phyloP scores from a whole-genome alignment of 257 asterid species.

The Ophiorrhiza pumila region DNA sequence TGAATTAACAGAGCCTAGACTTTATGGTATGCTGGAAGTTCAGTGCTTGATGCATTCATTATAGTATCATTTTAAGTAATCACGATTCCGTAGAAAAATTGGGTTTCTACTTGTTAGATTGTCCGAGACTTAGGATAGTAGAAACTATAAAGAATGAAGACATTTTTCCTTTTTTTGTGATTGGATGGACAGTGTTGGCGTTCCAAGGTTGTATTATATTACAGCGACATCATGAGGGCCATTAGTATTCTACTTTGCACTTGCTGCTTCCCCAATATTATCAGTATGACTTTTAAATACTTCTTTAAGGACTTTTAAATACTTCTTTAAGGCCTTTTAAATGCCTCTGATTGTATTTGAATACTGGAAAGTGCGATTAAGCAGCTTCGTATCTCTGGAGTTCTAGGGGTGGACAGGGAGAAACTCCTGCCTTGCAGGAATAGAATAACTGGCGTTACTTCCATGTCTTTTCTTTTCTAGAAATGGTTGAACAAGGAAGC shows the following conservation, averaged over 20 bases:
- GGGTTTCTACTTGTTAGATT: background rate
- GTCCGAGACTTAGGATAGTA: background rate
- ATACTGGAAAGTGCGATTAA: background rate
- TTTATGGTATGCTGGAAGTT: background rate
- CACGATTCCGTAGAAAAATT: background rate
- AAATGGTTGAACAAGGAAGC: background rate
- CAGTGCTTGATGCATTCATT: background rate
- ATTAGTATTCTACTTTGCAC: background rate
- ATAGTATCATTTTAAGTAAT: background rate
- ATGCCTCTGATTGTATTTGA: background rate
- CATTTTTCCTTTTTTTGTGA: background rate
- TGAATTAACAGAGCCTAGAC: background rate
- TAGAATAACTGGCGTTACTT: background rate
- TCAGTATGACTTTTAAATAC: background rate
- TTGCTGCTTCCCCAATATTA: background rate
- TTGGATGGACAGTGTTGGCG: background rate
- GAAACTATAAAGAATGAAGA: background rate
- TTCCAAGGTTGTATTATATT: background rate
- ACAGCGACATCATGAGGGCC: background rate
- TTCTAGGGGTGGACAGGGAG: background rate
- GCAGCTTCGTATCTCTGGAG: background rate
- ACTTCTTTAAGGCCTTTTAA: too few species aligned
- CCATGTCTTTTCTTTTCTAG: background rate
- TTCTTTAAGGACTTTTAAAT: background rate
- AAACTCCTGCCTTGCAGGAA: background rate